Percentiles rank a stretch among this genome's conserved stretches.
phyloP scores from a whole-genome alignment of 257 asterid genomes.

The Apocynum venetum region DNA sequence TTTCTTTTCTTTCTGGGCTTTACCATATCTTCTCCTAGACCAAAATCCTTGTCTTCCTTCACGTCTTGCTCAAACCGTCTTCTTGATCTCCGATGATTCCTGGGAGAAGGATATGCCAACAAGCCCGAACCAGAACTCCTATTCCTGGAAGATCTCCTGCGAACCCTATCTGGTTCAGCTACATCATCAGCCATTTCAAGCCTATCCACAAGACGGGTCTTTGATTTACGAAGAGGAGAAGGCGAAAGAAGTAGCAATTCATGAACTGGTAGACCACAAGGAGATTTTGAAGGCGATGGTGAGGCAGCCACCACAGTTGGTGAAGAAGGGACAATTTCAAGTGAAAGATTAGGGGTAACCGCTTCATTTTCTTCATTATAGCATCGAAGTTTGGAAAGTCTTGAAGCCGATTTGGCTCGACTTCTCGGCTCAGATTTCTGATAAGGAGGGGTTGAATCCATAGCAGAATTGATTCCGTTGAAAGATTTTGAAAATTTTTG shows the following conservation, averaged over 20 bases:
- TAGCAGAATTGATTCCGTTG: conserved; percentile 15
- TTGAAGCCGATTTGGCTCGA: conserved; percentile 61
- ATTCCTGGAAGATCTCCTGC: conserved; percentile 46
- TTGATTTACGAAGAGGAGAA: conserved; percentile 55
- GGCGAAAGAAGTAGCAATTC: conserved; percentile 70
- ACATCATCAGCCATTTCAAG: conserved; percentile 50
- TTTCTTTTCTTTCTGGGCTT: conserved; percentile 71
- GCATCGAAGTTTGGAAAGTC: conserved; percentile 62
- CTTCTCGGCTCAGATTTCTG: conserved; percentile 46
- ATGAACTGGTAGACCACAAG: conserved; percentile 46
- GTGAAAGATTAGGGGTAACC: conserved; percentile 49
- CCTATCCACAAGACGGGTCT: conserved; percentile 41
- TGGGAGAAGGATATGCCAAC: conserved; percentile 48
- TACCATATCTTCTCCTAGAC: conserved; percentile 48
- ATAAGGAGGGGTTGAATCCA: conserved; percentile 60
- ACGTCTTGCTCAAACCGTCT: conserved; percentile 59
- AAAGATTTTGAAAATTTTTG: conserved; percentile 7
- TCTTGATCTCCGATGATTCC: conserved; percentile 52
- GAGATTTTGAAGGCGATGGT: conserved; percentile 55
- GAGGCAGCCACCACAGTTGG: conserved; percentile 39
- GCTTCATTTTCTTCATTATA: conserved; percentile 39
- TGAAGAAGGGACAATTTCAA: conserved; percentile 70
- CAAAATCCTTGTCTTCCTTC: conserved; percentile 63
- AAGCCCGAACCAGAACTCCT: conserved; percentile 29
- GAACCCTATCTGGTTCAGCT: conserved; percentile 36